Evolutionary conservation across 306 rosid species (phyloP), one percentile per base, ranked within the genome.

Genomic region (Prinsepia uniflora): DNA sequence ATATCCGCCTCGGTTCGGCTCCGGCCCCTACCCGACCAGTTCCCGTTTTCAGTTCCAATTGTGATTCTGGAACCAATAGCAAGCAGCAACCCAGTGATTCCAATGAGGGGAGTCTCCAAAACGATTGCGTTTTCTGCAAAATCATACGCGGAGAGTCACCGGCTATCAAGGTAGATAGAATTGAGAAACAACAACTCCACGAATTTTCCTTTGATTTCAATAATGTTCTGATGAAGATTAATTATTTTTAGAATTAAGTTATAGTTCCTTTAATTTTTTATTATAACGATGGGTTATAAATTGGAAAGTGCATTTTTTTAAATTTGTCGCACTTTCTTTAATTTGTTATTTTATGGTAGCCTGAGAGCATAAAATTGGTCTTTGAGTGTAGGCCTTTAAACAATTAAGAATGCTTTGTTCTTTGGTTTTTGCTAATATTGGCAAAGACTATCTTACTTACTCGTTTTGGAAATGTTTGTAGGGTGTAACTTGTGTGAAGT

Each of bases 61-160:
- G 80, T 44, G 57, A 78, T 49, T 72, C 87, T 15, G 34, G 49
- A 66, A 45, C 78, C 40, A 13, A 52, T 18, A 30, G 40, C 19
- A 58, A 63, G 57, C 47, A 66, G 41, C 68, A 10, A 20, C 11
- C 59, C 24, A 5, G 59, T 57, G 72, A 74, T 54, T 68, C 75
- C 59, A 47, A 11, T 14, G 45, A 67, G 19, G 75, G 49, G 42
- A 72, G 58, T 75, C 73, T 39, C 43, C 69, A 17, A 63, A 58
- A 75, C 45, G 88, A 73, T 69, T 93, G 98, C 75, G 81, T 93
- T 81, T 90, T 93, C 83, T 93, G 98, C 70, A 87, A 78, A 77
- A 90, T 93, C 61, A 60, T 90, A 30, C 84, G 81, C 48, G 96
- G 94, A 4, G 83, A 85, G 69, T 76, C 84, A 47, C 94, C 88